Evolutionary conservation across 352 stramenopile species (phyloP).

Genomic region (Blastocystis sp.): DNA sequence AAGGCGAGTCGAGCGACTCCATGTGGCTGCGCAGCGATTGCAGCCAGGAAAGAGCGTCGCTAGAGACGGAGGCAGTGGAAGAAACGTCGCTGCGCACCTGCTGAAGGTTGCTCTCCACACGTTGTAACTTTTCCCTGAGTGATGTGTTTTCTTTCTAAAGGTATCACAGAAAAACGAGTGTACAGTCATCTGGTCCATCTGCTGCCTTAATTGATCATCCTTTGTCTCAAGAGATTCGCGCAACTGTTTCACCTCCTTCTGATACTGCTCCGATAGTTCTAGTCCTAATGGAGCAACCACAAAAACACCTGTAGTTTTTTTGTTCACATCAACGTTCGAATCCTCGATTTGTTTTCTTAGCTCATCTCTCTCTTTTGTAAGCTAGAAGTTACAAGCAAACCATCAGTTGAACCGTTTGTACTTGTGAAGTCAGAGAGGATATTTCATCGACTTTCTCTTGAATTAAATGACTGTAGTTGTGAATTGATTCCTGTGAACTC

Average conservation of each 20-base stretch:
- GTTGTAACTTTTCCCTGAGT: background rate
- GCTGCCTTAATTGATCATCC: background rate
- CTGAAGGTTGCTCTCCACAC: slow-evolving; percentile 15
- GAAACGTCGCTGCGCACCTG: background rate
- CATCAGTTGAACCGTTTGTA: background rate
- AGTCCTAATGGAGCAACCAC: background rate
- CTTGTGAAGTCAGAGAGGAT: background rate
- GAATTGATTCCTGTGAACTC: slow-evolving; percentile 14
- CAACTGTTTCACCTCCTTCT: background rate
- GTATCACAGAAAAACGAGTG: background rate
- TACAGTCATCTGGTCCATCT: background rate
- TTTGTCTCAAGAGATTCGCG: background rate
- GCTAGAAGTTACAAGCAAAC: background rate
- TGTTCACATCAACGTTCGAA: background rate
- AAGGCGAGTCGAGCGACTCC: background rate
- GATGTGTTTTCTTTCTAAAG: background rate
- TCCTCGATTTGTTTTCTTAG: background rate
- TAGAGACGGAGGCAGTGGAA: background rate
- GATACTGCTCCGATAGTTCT: background rate
- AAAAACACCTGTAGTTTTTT: background rate
- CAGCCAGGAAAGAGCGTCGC: background rate
- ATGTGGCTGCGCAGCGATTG: background rate
- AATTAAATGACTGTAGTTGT: slow-evolving; percentile 28
- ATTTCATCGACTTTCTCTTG: slow-evolving; percentile 20
- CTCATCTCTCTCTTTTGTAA: background rate